Evolutionary conservation across 2,329 filamentous ascomycete species (phyloP).

Genomic region (Xylariaceae sp.): DNA sequence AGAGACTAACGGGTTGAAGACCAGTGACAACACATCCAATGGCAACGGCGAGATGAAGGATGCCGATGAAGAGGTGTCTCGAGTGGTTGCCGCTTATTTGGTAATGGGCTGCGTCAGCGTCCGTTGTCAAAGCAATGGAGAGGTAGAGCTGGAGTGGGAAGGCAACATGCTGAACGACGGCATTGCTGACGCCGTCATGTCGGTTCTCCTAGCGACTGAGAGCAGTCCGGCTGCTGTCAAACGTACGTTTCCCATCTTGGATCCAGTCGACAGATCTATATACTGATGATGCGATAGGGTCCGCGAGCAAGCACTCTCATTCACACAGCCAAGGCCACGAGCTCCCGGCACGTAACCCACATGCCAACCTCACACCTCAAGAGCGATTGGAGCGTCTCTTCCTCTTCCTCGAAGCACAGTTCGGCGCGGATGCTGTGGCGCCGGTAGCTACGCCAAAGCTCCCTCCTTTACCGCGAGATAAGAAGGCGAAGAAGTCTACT

Average conservation of each 20-base stretch:
- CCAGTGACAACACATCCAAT: slow-evolving; percentile 34
- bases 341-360: slow-evolving; percentile 60
- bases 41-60: slow-evolving; percentile 43
- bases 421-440: slow-evolving; percentile 75
- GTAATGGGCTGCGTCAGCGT: slow-evolving; percentile 91
- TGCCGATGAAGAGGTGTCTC: slow-evolving; percentile 61
- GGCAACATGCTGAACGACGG: slow-evolving; percentile 97
- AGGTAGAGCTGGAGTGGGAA: slow-evolving; percentile 93
- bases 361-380: slow-evolving; percentile 65
- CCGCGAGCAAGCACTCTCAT: slow-evolving; percentile 48
- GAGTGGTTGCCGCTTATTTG: slow-evolving; percentile 54
- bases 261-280: slow-evolving; percentile 2
- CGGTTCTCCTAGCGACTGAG: slow-evolving; percentile 86
- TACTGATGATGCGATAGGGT: slow-evolving; percentile 41
- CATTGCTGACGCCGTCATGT: slow-evolving; percentile 95
- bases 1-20: slow-evolving; percentile 44
- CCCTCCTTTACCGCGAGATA: slow-evolving; percentile 34
- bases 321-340: slow-evolving; percentile 44
- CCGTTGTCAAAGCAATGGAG: slow-evolving; percentile 70
- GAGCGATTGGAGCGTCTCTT: slow-evolving; percentile 82
- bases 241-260: slow-evolving; percentile 60
- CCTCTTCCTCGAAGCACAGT: slow-evolving; percentile 96
- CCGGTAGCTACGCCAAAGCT: slow-evolving; percentile 68
- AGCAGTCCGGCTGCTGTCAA: slow-evolving; percentile 93
- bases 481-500: slow-evolving; percentile 29